Evolutionary conservation across 2,329 filamentous ascomycete species (phyloP), one percentile per base, ranked within the genome.

Genomic region (Monosporascus sp.): DNA sequence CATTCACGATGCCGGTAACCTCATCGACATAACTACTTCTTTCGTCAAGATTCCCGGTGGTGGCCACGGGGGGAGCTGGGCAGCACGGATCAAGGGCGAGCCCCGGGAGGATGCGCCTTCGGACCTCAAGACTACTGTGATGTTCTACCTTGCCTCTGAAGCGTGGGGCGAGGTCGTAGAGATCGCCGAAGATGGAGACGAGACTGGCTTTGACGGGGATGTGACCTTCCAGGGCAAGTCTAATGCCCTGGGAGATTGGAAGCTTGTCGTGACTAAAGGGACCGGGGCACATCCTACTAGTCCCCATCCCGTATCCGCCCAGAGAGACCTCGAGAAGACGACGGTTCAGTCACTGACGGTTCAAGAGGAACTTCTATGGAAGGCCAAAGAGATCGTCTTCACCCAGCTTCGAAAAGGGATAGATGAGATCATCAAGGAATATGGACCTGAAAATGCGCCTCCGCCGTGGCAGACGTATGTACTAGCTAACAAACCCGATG

Each of bases 31-130:
- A 57, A 95, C 89, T 8, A 97, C 93, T 44, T 89, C 90, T 49
- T 97, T 97, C 71, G 84, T 97, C 65, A 99, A 97, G 73, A 81
- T 96, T 37, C 89, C 92, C 2, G 91, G 92, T 22, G 92, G 91
- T 50, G 76, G 78, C 20, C 81, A 96, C 69, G 92, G 91, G 53
- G 94, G 94, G 52, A 96, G 85, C 72, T 99, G 94, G 94, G 94
- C 86, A 51, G 90, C 88, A 38, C 81, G 94, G 54, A 86, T 99
- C 65, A 92, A 88, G 72, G 94, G 94, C 22, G 82, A 81, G 44
- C 87, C 89, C 39, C 83, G 89, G 47, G 81, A 85, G 5, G 88
- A 88, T 67, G 87, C 81, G 0, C 78, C 84, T 5, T 68, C 75
- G 1, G 77, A 87, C 56, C 75, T 90, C 53, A 88, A 89, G 68